Percentiles rank a stretch among this genome's conserved stretches.
These are phyloP conservation scores for Sesbania bispinosa DNA, from an alignment of 306 rosid species.

Conservation along the genomic window DNA sequence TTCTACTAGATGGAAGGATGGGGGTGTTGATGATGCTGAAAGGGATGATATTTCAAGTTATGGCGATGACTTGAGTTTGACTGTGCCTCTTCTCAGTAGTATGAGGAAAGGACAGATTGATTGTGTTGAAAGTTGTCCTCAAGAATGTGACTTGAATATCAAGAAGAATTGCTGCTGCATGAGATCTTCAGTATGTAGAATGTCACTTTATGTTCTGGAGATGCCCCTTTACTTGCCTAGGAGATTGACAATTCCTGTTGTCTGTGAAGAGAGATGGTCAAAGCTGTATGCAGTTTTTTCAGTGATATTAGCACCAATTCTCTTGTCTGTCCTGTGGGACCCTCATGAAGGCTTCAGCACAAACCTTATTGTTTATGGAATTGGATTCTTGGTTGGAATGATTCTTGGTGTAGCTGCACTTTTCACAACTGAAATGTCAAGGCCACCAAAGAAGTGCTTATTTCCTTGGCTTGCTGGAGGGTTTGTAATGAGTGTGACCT, in stretches of 20 bases:
- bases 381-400: slow-evolving; percentile 29
- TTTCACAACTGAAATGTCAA: slow-evolving; percentile 20
- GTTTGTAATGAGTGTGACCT: slow-evolving; percentile 42
- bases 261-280: slow-evolving; percentile 40
- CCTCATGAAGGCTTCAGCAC: slow-evolving; percentile 10
- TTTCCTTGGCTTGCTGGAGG: slow-evolving; percentile 46
- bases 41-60: slow-evolving; percentile 15
- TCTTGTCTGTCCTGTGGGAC: slow-evolving; percentile 21
- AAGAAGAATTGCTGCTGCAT: slow-evolving; percentile 15
- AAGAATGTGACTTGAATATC: slow-evolving; percentile 6
- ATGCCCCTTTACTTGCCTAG: slow-evolving; percentile 43
- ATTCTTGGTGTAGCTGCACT: slow-evolving; percentile 26
- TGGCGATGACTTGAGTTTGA: slow-evolving; percentile 25
- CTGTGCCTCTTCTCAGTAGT: slow-evolving; percentile 30
- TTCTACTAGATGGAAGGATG: slow-evolving; percentile 4
- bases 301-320: slow-evolving; percentile 34
- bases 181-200: slow-evolving; percentile 13
- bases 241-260: slow-evolving; percentile 33
- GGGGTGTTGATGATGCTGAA: slow-evolving; percentile 13
- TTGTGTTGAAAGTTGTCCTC: slow-evolving; percentile 8
- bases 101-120: slow-evolving; percentile 29
- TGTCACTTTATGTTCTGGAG: slow-evolving; percentile 9
- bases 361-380: slow-evolving; percentile 19
- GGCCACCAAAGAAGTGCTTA: slow-evolving; percentile 35
- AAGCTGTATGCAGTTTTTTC: slow-evolving; percentile 36